phyloP scores from a whole-genome alignment of 129 eudicot species.

The Centella asiatica region DNA sequence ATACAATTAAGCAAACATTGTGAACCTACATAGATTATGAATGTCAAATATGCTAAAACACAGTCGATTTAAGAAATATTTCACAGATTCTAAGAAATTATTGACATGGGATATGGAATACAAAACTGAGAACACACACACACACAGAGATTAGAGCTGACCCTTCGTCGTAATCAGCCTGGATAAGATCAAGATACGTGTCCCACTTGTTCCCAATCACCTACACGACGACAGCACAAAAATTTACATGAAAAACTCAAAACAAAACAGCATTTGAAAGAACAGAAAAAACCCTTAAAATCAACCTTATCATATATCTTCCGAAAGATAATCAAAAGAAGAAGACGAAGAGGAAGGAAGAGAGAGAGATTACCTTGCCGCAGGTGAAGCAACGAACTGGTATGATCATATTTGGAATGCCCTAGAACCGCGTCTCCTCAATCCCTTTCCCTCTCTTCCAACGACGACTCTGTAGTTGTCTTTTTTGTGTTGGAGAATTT shows the following conservation, averaged over 20 bases:
- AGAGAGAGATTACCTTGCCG: conserved; percentile 50
- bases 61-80: background rate
- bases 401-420: conserved; percentile 48
- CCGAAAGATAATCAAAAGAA: background rate
- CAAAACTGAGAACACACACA: background rate
- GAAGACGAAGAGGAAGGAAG: background rate
- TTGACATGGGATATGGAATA: background rate
- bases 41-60: no score
- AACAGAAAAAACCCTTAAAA: background rate
- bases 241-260: background rate
- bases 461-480: no score
- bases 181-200: conserved; percentile 83
- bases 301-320: background rate
- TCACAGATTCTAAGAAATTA: background rate
- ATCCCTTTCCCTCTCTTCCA: background rate
- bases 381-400: conserved; percentile 89
- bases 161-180: conserved; percentile 93
- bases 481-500: no score
- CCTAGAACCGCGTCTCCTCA: conserved; percentile 26
- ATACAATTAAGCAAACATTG: no score
- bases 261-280: no score
- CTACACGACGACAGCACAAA: conserved; percentile 26
- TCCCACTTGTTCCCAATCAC: conserved; percentile 99
- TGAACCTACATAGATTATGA: no score
- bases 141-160: conserved; percentile 2